Percentiles rank a stretch among this genome's conserved stretches.
Conservation (phyloP, 2,329 filamentous ascomycete species). For the Camillea tinctor region DNA sequence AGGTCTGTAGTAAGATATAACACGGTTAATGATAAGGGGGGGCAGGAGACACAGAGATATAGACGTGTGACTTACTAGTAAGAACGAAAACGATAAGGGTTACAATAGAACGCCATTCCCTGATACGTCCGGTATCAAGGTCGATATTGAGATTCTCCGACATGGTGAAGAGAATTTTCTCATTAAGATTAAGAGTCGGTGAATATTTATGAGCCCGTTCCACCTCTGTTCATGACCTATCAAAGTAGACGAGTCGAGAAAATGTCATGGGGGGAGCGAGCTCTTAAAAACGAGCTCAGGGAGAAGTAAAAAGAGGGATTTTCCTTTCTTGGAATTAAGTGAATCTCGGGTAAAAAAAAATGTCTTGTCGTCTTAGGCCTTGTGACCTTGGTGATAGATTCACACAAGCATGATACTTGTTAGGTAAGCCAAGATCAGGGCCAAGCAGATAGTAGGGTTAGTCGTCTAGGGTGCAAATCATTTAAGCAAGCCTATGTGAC, state of each 20-base stretch:
- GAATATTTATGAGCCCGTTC: not conserved
- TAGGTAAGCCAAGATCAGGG: too few relatives aligned
- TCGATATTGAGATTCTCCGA: constrained; percentile 16
- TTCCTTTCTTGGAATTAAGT: too few relatives aligned
- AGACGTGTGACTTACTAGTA: constrained; percentile 57
- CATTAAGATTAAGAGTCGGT: not conserved
- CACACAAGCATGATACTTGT: too few relatives aligned
- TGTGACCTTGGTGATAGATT: too few relatives aligned
- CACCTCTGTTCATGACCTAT: not conserved
- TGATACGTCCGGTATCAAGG: constrained; percentile 56
- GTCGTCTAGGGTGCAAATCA: too few relatives aligned
- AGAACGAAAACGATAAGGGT: constrained; percentile 68
- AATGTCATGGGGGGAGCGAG: too few relatives aligned
- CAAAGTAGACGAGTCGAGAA: not conserved
- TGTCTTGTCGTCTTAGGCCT: too few relatives aligned
- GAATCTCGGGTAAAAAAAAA: too few relatives aligned
- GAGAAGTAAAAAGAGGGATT: too few relatives aligned
- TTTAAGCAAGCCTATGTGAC: too few relatives aligned
- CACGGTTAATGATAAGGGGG: constrained; percentile 2
- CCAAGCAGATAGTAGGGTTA: too few relatives aligned
- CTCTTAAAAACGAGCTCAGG: too few relatives aligned
- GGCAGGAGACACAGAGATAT: not conserved
- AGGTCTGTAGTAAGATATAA: constrained; percentile 49
- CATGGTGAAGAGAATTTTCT: constrained; percentile 13
- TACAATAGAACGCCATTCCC: constrained; percentile 66